phyloP scores from a whole-genome alignment of 768 basidiomycete species.

The Grammothele lineata region DNA sequence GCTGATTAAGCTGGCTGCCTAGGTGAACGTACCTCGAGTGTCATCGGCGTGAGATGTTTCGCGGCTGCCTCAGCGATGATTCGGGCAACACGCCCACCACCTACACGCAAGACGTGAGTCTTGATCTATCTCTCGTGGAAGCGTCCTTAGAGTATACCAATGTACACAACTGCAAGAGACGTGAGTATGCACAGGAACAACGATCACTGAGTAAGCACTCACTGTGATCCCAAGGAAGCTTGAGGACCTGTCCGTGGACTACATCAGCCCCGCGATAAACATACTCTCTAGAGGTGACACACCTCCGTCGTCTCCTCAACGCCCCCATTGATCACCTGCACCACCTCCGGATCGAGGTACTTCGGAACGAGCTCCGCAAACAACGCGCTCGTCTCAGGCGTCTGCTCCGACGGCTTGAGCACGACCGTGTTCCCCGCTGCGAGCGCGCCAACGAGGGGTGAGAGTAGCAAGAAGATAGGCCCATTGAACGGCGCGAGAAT shows the following conservation, averaged over 20 bases:
- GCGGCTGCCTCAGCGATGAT: constrained; percentile 74
- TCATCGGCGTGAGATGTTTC: constrained; percentile 71
- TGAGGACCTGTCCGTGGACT: constrained; percentile 51
- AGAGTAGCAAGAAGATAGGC: constrained; percentile 54
- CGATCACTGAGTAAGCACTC: constrained; percentile 20
- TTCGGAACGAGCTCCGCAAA: constrained; percentile 66
- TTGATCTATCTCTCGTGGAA: background rate
- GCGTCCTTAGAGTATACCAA: constrained; percentile 6
- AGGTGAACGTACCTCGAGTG: constrained; percentile 44
- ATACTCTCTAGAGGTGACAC: background rate
- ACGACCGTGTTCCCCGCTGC: constrained; percentile 72
- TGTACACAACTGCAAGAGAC: constrained; percentile 8
- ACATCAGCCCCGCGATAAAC: background rate
- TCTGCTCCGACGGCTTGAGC: constrained; percentile 74
- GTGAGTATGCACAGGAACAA: background rate
- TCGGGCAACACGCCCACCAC: constrained; percentile 47
- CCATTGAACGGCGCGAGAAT: constrained; percentile 77
- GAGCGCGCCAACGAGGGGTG: constrained; percentile 71
- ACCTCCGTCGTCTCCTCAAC: constrained; percentile 61
- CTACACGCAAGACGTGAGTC: background rate
- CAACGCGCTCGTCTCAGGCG: constrained; percentile 50
- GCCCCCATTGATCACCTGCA: constrained; percentile 67
- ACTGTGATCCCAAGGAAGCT: constrained; percentile 67
- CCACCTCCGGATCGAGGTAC: constrained; percentile 66
- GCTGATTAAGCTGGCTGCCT: no score